A percentile compares a stretch with the other conserved stretches of the same genome.
These are phyloP conservation scores for Lanzia echinophila DNA, from an alignment of 2,329 filamentous ascomycete genomes.

Conservation along the genomic window DNA sequence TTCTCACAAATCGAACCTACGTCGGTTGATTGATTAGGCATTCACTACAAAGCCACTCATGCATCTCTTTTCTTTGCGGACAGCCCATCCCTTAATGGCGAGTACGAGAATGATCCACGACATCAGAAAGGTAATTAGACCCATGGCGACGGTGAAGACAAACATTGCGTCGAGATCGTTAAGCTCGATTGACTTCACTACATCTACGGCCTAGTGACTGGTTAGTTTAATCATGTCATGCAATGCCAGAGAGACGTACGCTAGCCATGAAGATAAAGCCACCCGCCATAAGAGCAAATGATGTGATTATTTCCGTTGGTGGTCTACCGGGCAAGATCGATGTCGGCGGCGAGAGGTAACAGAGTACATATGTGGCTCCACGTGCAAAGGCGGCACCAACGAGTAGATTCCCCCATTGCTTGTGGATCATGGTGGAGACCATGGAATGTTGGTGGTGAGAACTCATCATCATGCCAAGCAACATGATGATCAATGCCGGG, in stretches of 20 bases:
- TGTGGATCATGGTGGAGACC: conserved; percentile 86
- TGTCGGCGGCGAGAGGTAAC: conserved; percentile 73
- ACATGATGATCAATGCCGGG: conserved; percentile 76
- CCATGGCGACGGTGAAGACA: conserved; percentile 82
- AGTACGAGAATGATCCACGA: conserved; percentile 73
- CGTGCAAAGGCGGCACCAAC: conserved; percentile 74
- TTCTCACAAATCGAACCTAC: neutral
- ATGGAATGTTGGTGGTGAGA: conserved; percentile 70
- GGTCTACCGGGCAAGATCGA: conserved; percentile 78
- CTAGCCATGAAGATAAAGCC: conserved; percentile 91
- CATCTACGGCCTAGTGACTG: conserved; percentile 57
- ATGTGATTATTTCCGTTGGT: conserved; percentile 79
- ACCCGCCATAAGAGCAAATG: conserved; percentile 82
- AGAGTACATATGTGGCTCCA: conserved; percentile 68
- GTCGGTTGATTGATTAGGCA: neutral
- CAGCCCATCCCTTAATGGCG: conserved; percentile 82
- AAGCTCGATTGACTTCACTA: conserved; percentile 67
- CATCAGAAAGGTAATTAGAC: conserved; percentile 76
- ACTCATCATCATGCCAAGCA: conserved; percentile 92
- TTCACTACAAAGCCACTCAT: neutral
- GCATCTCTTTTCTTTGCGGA: conserved; percentile 35
- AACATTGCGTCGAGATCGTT: conserved; percentile 86
- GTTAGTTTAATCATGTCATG: conserved; percentile 16
- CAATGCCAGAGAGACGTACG: conserved; percentile 44
- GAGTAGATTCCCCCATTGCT: conserved; percentile 85